Base-by-base conservation (phyloP, 2,329 filamentous ascomycete genomes). In the Colletotrichum sidae region DNA sequence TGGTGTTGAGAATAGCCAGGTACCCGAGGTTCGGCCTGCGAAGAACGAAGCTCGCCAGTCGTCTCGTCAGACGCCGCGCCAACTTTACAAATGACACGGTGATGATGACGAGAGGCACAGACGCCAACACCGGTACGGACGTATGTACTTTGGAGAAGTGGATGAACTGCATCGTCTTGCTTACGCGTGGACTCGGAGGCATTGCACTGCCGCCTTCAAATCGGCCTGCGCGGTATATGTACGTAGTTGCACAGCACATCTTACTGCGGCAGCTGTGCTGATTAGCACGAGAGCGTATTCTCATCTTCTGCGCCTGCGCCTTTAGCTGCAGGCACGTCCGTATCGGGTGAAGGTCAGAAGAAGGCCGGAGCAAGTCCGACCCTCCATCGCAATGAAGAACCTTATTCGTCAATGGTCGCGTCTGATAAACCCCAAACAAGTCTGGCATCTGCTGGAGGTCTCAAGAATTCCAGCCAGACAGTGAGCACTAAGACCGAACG, bases 351-450 rank as follows among this genome's bases (percentile, higher is more conserved):
- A 25, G 25, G 25, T 25, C 25, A 25, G 25, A 25, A 25, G 4
- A 25, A 25, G 25, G 25, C 25, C 25, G 25, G 25, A 15, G 13
- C 42, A 60, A 5, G 50, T 51, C 50, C 56, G 44, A 60, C 60
- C 46, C 45, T 47, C 57, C 57, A 17, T 65, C 57, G 57, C 62
- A 47, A 55, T 13, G 47, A 39, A 45, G 35, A 34, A 44, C 57
- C 51, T 50, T 17, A 42, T 55, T 46, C 25, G 56, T 35, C 33
- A 38, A 33, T 13, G 45, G 35, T 41, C 25, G 15, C 47, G 25
- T 37, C 38, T 50, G 13, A 38, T 17, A 34, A n/a, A 4, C 4
- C 17, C 45, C n/a, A 33, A 42, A 47, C 25, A 41, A 17, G 37
- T 57, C 35, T 39, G 33, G 37, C 9, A 51, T 51, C 55, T 42